Conservation (phyloP, 148 eudicot genomes). For the Agrostemma githago region DNA sequence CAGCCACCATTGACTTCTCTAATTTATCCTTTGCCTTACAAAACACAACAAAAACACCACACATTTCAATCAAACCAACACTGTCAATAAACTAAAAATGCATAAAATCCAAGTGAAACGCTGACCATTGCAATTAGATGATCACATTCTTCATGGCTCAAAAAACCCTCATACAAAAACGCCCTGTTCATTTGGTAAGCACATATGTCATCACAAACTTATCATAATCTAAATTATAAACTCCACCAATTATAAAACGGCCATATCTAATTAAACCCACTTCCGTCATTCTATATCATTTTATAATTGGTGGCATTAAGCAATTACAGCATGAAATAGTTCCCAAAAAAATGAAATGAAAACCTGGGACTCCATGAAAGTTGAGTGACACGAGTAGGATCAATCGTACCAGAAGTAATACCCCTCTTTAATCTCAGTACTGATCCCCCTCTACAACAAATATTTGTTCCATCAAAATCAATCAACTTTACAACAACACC, state of each 20-base stretch:
- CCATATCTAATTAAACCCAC: neutral
- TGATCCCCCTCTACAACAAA: conserved; percentile 25
- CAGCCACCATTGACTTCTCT: conserved; percentile 87
- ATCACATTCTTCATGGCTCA: conserved; percentile 81
- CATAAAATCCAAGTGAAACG: neutral
- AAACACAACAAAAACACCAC: neutral
- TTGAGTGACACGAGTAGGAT: conserved; percentile 81
- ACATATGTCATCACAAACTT: neutral
- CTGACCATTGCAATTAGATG: conserved; percentile 81
- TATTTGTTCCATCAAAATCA: neutral
- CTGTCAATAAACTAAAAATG: neutral
- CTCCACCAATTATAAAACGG: neutral
- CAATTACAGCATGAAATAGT: neutral
- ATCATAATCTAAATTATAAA: neutral
- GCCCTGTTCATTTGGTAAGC: conserved; percentile 44
- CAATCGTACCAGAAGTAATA: conserved; percentile 30
- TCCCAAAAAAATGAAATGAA: neutral
- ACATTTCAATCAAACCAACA: conserved; percentile 5
- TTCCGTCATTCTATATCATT: neutral
- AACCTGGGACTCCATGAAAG: conserved; percentile 91
- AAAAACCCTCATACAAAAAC: conserved; percentile 58
- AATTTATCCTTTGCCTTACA: conserved; percentile 73
- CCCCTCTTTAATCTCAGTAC: conserved; percentile 52
- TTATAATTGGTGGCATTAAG: neutral
- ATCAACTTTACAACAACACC: neutral